Base-by-base conservation (phyloP, 768 basidiomycete genomes). In the Tylopilus subfusipes region DNA sequence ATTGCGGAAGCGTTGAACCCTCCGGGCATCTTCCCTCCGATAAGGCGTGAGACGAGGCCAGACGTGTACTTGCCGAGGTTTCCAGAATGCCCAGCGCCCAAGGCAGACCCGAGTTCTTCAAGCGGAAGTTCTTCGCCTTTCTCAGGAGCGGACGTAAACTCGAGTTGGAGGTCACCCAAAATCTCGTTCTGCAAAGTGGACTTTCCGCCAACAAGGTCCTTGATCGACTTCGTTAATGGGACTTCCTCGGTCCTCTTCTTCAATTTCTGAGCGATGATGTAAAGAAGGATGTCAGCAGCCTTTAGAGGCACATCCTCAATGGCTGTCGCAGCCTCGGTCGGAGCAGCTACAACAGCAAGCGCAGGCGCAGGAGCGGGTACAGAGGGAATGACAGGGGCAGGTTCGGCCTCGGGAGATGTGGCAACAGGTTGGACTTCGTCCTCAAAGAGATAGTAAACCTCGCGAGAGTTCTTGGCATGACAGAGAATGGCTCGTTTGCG, bases 181-280 rank as follows among this genome's bases (percentile, higher is more conserved):
- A 99, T 98, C 71, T 99, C 97, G 70, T 99, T 99, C 74, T 98
- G 97, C 55, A 99, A 78, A 0, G 97, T 99, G 18, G 96, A 98
- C 74, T 99, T 99, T 60, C 97, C 97, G 27, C 93, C 93, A 43
- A 97, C 95, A 52, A 99, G 88, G 64, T 99, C 97, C 73, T 99
- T 98, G 78, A 99, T 94, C 0, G 93, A 88, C 73, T 99, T 99
- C 56, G 84, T 81, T 8, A 94, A 76, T 5, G 94, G 91, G 52
- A 98, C 78, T 64, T 98, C 97, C 46, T 86, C 82, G 27, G 94
- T 79, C 52, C 78, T 82, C 80, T 99, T 99, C 86, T 99, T 99
- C 66, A 99, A 76, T 74, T 99, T 99, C 77, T 99, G 97, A 0
- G 97, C 93, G 54, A 99, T 89, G 69, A 98, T 86, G 59, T 84